Percentiles rank a stretch among this genome's conserved stretches.
phyloP scores from a whole-genome alignment of 164 flowering plant genomes.

The Houttuynia cordata region DNA sequence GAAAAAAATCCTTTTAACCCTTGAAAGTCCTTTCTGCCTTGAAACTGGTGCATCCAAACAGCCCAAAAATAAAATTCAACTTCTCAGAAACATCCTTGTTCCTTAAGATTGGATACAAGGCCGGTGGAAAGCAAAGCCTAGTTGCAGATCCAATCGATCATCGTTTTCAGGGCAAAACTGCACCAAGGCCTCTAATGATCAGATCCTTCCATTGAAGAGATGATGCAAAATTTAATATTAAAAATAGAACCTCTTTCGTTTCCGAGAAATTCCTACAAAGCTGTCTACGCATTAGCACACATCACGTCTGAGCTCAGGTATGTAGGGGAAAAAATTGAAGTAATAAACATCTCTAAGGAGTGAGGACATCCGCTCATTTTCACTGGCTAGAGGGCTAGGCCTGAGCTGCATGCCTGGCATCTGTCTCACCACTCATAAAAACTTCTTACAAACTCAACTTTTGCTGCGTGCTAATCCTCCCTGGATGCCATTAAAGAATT shows the following conservation, averaged over 20 bases:
- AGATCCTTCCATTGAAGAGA: no score
- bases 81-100: constrained; percentile 19
- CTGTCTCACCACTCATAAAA: neutral
- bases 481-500: neutral
- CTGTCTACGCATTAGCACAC: neutral
- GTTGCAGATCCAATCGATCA: constrained; percentile 7
- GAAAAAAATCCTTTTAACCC: no score
- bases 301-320: neutral
- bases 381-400: neutral
- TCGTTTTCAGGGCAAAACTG: constrained; percentile 5
- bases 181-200: no score
- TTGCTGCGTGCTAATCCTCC: neutral
- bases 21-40: no score
- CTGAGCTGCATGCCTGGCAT: constrained; percentile 1
- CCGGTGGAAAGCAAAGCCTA: constrained; percentile 12
- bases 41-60: no score
- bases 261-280: constrained; percentile 6
- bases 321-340: neutral
- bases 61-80: constrained; percentile 4
- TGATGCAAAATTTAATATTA: no score
- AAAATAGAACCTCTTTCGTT: neutral
- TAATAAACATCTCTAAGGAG: neutral
- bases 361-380: neutral
- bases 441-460: neutral
- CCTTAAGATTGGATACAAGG: constrained; percentile 17